Base-by-base conservation (phyloP, 371 early-diverging fungal species). In the Dinochytrium kinnereticum region DNA sequence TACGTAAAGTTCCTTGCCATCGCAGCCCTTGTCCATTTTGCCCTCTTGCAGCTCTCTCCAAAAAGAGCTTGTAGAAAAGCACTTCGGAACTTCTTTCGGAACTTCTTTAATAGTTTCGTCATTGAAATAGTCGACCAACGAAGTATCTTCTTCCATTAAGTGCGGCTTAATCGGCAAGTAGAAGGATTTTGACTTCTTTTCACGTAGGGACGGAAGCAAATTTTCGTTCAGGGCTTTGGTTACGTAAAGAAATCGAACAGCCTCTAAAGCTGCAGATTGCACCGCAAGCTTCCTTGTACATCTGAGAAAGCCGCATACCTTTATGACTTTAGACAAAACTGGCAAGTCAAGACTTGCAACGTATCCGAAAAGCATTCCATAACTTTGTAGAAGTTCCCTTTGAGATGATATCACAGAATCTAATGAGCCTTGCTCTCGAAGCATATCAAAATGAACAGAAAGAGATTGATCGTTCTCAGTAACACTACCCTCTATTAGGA, bases 171-270 rank as follows among this genome's bases (percentile, higher is more conserved):
- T 51, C 13, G 44, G 19, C 19, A 79, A 69, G 28, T 76, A 72
- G 51, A 79, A 79, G 10, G 73, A 70, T 10, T 31, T 66, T 10
- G 36, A 17, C 36, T 70, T 71, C 30, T 70, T 76, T 13, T 50
- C 38, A 7, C 68, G 30, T 1, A 37, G 10, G 36, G 69, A 57
- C 40, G 95, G 95, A 26, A 90, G 59, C 30, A 97, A 82, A 66
- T 93, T 86, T 36, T 94, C 91, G 76, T 93, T 88, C 34, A 96
- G 81, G 0, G 88, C 92, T 1, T 90, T 88, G 0, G 82, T 36
- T 24, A 76, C 76, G 61, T 92, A 90, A 1, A 97, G 82, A 53
- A 86, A 80, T 53, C 87, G 83, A 61, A 92, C 91, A 0, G 91
- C 87, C 39, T 93, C 89, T 50, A 93, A 82, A 0, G 94, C 91